These are phyloP conservation scores for Dendrobium huoshanense DNA, from an alignment of 106 monocot genomes.

Conservation along the genomic window DNA sequence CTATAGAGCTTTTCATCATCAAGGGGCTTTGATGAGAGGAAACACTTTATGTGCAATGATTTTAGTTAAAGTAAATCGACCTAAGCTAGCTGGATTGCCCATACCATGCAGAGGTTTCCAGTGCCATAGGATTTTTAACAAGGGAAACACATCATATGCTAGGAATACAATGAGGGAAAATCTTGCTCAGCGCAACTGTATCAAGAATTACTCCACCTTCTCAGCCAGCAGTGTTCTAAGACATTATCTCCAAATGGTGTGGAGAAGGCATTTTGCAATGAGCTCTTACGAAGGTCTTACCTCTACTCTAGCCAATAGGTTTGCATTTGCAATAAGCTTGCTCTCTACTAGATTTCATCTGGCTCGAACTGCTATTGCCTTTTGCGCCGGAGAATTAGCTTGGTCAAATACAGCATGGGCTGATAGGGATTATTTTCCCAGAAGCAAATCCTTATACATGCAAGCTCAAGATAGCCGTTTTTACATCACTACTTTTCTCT, in stretches of 20 bases:
- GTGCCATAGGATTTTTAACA: background rate
- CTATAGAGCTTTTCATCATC: slow-evolving; percentile 18
- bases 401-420: slow-evolving; percentile 36
- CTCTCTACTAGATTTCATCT: slow-evolving; percentile 45
- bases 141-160: slow-evolving; percentile 5
- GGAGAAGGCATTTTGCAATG: slow-evolving; percentile 37
- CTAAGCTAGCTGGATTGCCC: background rate
- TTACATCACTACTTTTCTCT: slow-evolving; percentile 30
- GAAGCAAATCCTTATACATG: slow-evolving; percentile 29
- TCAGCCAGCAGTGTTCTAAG: slow-evolving; percentile 6
- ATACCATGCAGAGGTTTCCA: background rate
- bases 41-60: background rate
- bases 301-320: slow-evolving; percentile 26
- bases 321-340: slow-evolving; percentile 55
- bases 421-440: slow-evolving; percentile 40
- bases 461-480: slow-evolving; percentile 44
- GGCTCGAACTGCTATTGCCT: slow-evolving; percentile 49
- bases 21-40: slow-evolving; percentile 9
- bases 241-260: slow-evolving; percentile 30
- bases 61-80: slow-evolving; percentile 14
- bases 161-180: slow-evolving; percentile 8
- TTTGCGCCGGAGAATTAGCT: slow-evolving; percentile 47
- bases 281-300: slow-evolving; percentile 10
- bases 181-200: slow-evolving; percentile 5
- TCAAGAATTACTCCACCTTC: slow-evolving; percentile 18